Evolutionary conservation across 1,284 basidiomycete genomes (phyloP), one percentile per base, ranked within the genome.

Genomic region (Austroboletus niveus): DNA sequence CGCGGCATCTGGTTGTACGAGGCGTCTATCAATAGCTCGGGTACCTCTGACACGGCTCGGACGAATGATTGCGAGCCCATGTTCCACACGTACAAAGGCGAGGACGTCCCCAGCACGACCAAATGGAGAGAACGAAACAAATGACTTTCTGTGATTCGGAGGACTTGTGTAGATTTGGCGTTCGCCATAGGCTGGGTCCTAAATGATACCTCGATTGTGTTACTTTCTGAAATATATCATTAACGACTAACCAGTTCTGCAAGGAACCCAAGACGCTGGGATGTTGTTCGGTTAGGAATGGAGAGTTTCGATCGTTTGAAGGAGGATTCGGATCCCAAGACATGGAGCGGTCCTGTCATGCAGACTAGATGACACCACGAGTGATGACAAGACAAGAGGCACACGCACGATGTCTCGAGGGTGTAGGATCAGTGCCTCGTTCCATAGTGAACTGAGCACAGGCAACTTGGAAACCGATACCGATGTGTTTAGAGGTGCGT

Each of bases 271-370:
- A 80, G 2, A 79, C 63, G 8, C 71, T 59, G 38, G 65, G 61
- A 50, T 77, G 71, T 65, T 87, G 85, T 61, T 89, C 85, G 5
- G 85, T 85, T 24, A 89, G 64, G 60, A 88, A 84, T 1, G 81
- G 72, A 1, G 81, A 75, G 0, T 71, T 67, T 35, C 66, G 63
- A 22, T 68, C 60, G 49, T 68, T 71, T n/a, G 65, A 64, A 12
- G 74, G 74, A 35, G 74, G 74, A 36, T 83, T 64, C 32, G 75
- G 62, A 64, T 87, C 83, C 87, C 85, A 89, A 2, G 83, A 85
- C 39, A 79, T 63, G 2, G 76, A 69, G 52, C 74, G 69, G 61
- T 72, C 74, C 75, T 79, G 48, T 36, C 39, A 41, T 47, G 10
- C 22, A 24, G 17, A 41, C 48, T 54, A 12, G 29, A 55, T 48